Conservation (phyloP, 805 yeast genomes). For the Myxozyma mucilagina region DNA sequence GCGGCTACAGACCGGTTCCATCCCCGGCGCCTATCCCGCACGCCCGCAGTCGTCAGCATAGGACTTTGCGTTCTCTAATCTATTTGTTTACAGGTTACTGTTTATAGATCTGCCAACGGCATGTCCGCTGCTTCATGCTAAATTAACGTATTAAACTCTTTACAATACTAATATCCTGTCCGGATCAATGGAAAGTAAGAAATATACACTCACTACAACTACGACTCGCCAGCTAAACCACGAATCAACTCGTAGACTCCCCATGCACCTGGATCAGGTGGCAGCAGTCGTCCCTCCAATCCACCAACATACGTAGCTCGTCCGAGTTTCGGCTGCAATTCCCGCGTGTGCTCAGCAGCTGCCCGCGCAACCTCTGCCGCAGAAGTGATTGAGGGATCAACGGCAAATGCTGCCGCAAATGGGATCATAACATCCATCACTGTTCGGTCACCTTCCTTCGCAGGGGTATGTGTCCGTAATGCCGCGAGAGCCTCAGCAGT, state of each 20-base stretch:
- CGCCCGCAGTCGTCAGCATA: no score
- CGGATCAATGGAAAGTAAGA: no score
- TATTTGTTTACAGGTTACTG: no score
- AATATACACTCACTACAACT: no score
- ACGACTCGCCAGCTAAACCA: no score
- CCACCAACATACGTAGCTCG: slow-evolving; percentile 79
- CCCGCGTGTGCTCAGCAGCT: slow-evolving; percentile 76
- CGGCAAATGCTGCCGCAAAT: slow-evolving; percentile 61
- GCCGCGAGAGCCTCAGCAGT: slow-evolving; percentile 61
- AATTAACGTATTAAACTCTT: not conserved
- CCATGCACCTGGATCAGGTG: slow-evolving; percentile 94
- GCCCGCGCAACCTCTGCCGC: slow-evolving; percentile 73
- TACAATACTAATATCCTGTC: no score
- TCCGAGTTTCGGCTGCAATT: slow-evolving; percentile 82
- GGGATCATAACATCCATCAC: slow-evolving; percentile 88
- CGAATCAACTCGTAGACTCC: slow-evolving; percentile 66
- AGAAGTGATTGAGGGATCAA: slow-evolving; percentile 42
- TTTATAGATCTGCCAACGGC: no score
- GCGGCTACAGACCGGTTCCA: no score
- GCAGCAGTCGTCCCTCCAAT: slow-evolving; percentile 39
- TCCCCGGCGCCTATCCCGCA: no score
- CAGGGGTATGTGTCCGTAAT: slow-evolving; percentile 79
- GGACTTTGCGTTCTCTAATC: no score
- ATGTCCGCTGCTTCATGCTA: no score
- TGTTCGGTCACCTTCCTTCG: slow-evolving; percentile 85